Evolutionary conservation across 805 yeast species (phyloP), one percentile per base, ranked within the genome.

Genomic region (Schwanniomyces yamadae): DNA sequence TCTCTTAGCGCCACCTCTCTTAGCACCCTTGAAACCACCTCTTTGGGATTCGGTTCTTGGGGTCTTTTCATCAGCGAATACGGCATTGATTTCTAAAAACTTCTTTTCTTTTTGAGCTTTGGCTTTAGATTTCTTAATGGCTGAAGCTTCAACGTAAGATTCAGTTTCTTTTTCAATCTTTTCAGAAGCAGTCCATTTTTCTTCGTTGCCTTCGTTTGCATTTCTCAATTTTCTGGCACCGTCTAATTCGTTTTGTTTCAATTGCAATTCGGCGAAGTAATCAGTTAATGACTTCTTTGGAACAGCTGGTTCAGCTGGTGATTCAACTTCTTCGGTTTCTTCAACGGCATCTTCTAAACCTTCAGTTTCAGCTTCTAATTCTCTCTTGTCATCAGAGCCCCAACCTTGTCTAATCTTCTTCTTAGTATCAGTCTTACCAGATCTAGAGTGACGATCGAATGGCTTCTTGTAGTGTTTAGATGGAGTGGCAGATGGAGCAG

Each of bases 331-430:
- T 23, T 45, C 63, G 31, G 63, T 61, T 41, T 67, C 72, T 39
- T 57, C 63, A 22, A 44, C 55, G 43, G 76, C 84, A 31, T 59
- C 67, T 24, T 46, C 58, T 31, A 48, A 46, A 38, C 57, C 73
- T 49, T 77, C 84, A 45, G 55, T 49, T 66, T 80, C 88, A 50
- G 77, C 85, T 49, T 71, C 84, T 62, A 75, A 79, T 74, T 81
- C 86, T 45, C 58, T 52, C 61, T 71, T 74, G 57, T 73, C 70
- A 66, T 82, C 79, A 60, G 82, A 87, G 61, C 96, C 95, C 91
- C 96, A 87, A 50, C 89, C 90, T 69, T 81, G 82, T 65, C 75
- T 78, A 58, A 83, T 76, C 67, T 84, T 82, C 82, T 88, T 90
- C 53, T 75, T 78, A 53, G 95, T 73, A 73, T 89, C 96, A 56